These are phyloP conservation scores for Auriscalpium orientale DNA, from an alignment of 768 basidiomycete genomes.

Conservation along the genomic window DNA sequence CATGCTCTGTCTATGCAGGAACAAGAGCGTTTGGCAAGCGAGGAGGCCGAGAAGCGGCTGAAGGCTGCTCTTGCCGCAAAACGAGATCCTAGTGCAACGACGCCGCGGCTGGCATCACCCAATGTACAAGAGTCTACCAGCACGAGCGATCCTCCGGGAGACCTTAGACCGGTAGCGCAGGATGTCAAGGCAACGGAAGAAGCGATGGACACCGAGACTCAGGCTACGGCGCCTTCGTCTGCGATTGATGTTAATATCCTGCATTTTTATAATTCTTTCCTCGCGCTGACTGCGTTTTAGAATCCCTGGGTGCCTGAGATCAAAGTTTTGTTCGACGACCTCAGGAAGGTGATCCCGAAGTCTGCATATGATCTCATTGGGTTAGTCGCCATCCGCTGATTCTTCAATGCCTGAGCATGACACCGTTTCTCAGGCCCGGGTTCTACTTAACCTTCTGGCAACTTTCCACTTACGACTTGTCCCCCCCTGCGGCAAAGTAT, in stretches of 20 bases:
- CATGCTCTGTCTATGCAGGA: conserved; percentile 59
- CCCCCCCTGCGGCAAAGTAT: conserved; percentile 70
- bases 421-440: conserved; percentile 49
- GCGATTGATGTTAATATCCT: conserved; percentile 29
- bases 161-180: conserved; percentile 1
- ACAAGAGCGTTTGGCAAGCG: conserved; percentile 58
- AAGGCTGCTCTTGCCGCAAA: conserved; percentile 77
- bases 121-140: conserved; percentile 22
- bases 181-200: conserved; percentile 26
- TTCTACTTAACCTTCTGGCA: conserved; percentile 99
- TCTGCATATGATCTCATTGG: conserved; percentile 61
- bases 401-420: background rate
- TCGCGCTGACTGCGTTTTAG: conserved; percentile 24
- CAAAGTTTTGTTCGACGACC: conserved; percentile 63
- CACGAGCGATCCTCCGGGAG: background rate
- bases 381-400: conserved; percentile 28
- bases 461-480: conserved; percentile 82
- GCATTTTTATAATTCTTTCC: conserved; percentile 1
- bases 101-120: conserved; percentile 62
- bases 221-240: conserved; percentile 16
- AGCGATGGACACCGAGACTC: conserved; percentile 47
- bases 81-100: conserved; percentile 50
- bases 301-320: conserved; percentile 79
- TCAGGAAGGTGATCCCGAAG: conserved; percentile 63
- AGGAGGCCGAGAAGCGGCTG: conserved; percentile 74